These are phyloP conservation scores for Yamadazyma tumulicola DNA, from an alignment of 805 yeast species.

Conservation along the genomic window DNA sequence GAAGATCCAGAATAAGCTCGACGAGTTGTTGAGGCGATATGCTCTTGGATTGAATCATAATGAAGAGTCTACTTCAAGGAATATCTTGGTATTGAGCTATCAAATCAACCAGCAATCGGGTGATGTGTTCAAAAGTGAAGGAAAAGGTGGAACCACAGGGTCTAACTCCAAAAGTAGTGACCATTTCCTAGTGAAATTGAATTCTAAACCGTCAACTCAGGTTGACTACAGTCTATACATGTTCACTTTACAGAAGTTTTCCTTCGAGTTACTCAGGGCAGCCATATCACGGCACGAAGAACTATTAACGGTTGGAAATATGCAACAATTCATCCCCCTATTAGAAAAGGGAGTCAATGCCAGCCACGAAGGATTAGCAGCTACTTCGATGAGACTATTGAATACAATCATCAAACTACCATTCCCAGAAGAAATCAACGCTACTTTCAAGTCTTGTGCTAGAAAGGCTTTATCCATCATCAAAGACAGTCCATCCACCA, in stretches of 20 bases:
- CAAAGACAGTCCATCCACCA: constrained; percentile 73
- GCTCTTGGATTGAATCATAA: constrained; percentile 79
- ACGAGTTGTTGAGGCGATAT: constrained; percentile 72
- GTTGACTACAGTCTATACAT: constrained; percentile 54
- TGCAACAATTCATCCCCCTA: constrained; percentile 73
- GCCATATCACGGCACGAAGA: constrained; percentile 62
- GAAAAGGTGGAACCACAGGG: constrained; percentile 12
- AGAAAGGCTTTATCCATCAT: constrained; percentile 59
- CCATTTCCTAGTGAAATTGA: constrained; percentile 72
- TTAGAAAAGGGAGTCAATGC: constrained; percentile 58
- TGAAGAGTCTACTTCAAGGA: constrained; percentile 50
- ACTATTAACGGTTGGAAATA: constrained; percentile 55
- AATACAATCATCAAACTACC: constrained; percentile 58
- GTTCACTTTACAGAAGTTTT: constrained; percentile 65
- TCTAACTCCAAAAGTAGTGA: too few species aligned
- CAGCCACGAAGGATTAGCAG: constrained; percentile 73
- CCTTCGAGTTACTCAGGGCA: constrained; percentile 71
- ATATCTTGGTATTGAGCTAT: constrained; percentile 66
- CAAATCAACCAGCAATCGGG: constrained; percentile 62
- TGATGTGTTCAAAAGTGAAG: constrained; percentile 9
- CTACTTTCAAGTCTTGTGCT: constrained; percentile 56
- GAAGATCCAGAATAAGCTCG: constrained; percentile 70
- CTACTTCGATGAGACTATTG: constrained; percentile 63
- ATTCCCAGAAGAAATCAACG: constrained; percentile 51
- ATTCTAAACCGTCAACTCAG: constrained; percentile 56